Conservation (phyloP, 2,329 filamentous ascomycete genomes). For the Aspergillus versicolor region DNA sequence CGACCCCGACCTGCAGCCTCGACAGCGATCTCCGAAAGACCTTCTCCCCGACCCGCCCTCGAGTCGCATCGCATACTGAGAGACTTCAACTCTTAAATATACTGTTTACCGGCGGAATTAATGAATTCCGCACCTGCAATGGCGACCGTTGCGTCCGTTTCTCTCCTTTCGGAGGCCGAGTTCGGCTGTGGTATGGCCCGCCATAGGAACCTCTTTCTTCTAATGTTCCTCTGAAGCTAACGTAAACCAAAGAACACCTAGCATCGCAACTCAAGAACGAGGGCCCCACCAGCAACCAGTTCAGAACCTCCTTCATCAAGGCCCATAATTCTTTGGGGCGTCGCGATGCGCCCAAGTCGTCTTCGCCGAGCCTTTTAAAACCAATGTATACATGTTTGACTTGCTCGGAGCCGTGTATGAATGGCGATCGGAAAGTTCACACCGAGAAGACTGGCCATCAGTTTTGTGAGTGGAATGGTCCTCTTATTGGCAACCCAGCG, state of each 20-base stretch:
- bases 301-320: conserved; percentile 35
- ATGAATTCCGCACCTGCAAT: conserved; percentile 19
- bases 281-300: conserved; percentile 33
- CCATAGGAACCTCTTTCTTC: neutral
- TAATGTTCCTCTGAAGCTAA: conserved; percentile 1
- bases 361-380: conserved; percentile 30
- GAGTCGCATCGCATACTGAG: neutral
- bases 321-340: conserved; percentile 30
- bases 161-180: conserved; percentile 37
- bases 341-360: conserved; percentile 23
- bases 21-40: neutral
- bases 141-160: conserved; percentile 35
- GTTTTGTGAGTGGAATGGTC: conserved; percentile 36
- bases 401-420: conserved; percentile 34
- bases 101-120: neutral
- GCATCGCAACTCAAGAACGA: conserved; percentile 33
- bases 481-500: too few species aligned
- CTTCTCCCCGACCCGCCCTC: neutral
- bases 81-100: neutral
- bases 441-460: conserved; percentile 39
- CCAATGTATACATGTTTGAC: conserved; percentile 41
- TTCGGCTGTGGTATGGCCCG: conserved; percentile 41
- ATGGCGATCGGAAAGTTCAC: conserved; percentile 34
- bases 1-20: neutral
- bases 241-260: conserved; percentile 36